Evolutionary conservation across 768 basidiomycete genomes (phyloP).

Genomic region (Tulasnella sp.): DNA sequence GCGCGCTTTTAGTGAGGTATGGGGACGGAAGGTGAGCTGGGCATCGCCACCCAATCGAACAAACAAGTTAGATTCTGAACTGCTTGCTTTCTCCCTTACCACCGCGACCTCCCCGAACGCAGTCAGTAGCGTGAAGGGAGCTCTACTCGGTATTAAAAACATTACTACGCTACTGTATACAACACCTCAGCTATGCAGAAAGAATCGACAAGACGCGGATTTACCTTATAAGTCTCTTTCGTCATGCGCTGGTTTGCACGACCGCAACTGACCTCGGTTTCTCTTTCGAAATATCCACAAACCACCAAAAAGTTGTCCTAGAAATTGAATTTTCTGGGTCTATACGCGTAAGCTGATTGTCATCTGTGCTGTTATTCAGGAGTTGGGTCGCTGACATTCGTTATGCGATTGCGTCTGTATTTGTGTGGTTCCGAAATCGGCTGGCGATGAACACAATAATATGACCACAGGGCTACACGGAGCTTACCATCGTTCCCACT

Average conservation of each 20-base stretch:
- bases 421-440: not conserved
- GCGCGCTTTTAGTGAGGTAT: too few relatives aligned
- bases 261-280: slow-evolving; percentile 7
- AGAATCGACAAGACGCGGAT: slow-evolving; percentile 72
- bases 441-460: not conserved
- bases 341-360: slow-evolving; percentile 56
- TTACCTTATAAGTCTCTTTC: slow-evolving; percentile 71
- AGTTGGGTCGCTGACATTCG: not conserved
- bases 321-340: slow-evolving; percentile 88
- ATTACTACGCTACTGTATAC: not conserved
- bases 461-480: slow-evolving; percentile 71
- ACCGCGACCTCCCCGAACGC: not conserved
- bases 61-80: not conserved
- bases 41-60: not conserved
- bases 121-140: not conserved
- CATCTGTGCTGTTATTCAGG: not conserved
- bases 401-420: slow-evolving; percentile 20
- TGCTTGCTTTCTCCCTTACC: not conserved
- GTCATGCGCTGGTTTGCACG: slow-evolving; percentile 24
- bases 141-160: not conserved
- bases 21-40: not conserved
- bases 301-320: slow-evolving; percentile 91
- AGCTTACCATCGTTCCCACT: slow-evolving; percentile 80
- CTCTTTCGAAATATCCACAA: slow-evolving; percentile 55
- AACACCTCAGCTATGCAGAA: slow-evolving; percentile 45